These are phyloP conservation scores for Xerocomellus chrysenteron DNA, from an alignment of 768 basidiomycete genomes.

Conservation along the genomic window DNA sequence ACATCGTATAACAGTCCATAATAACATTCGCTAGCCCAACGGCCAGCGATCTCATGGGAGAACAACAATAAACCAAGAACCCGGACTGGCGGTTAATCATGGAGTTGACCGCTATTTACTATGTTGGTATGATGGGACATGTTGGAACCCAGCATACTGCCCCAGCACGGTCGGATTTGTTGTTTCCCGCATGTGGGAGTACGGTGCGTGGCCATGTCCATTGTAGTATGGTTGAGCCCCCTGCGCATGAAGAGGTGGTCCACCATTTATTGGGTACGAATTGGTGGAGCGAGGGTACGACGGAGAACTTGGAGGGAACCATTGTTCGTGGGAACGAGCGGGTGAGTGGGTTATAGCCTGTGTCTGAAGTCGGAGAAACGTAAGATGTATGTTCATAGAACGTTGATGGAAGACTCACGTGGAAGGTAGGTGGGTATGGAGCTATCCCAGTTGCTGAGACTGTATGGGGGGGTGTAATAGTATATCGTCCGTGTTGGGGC, in stretches of 20 bases:
- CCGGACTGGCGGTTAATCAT: neutral
- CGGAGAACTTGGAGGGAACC: constrained; percentile 15
- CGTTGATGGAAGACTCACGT: constrained; percentile 14
- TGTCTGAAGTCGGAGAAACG: neutral
- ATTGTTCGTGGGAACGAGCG: constrained; percentile 23
- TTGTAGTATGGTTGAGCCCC: constrained; percentile 29
- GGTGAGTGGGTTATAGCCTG: constrained; percentile 16
- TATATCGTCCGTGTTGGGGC: constrained; percentile 19
- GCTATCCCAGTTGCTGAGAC: constrained; percentile 11
- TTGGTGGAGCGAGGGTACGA: constrained; percentile 25
- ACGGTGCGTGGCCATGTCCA: constrained; percentile 23
- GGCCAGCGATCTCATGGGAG: neutral
- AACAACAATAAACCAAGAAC: constrained; percentile 10
- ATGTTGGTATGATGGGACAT: constrained; percentile 31
- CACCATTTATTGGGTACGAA: constrained; percentile 20
- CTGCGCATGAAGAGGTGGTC: constrained; percentile 15
- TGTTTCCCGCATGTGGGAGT: constrained; percentile 29
- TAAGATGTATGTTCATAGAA: neutral
- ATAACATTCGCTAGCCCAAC: constrained; percentile 4
- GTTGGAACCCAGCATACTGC: constrained; percentile 29
- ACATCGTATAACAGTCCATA: constrained; percentile 22
- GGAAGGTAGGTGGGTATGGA: constrained; percentile 27
- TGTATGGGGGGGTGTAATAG: constrained; percentile 14
- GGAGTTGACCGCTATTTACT: constrained; percentile 19
- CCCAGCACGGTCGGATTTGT: constrained; percentile 16